Conservation (phyloP, 2,329 filamentous ascomycete species). For the Neophaeococcomyces aloes region DNA sequence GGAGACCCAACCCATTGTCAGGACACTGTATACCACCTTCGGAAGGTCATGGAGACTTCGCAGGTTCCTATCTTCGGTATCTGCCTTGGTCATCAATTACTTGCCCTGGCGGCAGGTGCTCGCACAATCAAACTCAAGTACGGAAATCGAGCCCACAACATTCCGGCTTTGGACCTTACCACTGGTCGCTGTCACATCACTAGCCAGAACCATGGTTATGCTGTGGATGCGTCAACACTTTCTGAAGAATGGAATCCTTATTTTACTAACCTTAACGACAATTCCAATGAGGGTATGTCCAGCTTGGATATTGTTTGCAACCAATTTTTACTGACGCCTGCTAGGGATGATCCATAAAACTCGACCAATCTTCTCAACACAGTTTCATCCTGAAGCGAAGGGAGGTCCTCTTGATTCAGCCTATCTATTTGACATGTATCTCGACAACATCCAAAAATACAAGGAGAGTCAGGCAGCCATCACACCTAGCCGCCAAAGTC, state of each 20-base stretch:
- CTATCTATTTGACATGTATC: constrained; percentile 93
- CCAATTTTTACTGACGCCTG: constrained; percentile 12
- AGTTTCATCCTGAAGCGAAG: constrained; percentile 98
- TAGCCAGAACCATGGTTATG: constrained; percentile 96
- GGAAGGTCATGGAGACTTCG: constrained; percentile 80
- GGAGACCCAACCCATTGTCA: constrained; percentile 97
- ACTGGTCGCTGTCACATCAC: constrained; percentile 98
- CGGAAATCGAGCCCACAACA: constrained; percentile 97
- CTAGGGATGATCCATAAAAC: constrained; percentile 81
- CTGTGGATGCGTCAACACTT: constrained; percentile 75
- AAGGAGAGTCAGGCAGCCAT: constrained; percentile 70
- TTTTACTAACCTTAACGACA: constrained; percentile 96
- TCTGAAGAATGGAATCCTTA: constrained; percentile 89
- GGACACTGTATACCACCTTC: constrained; percentile 84
- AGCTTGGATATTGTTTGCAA: not conserved
- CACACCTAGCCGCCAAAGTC: constrained; percentile 65
- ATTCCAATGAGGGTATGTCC: constrained; percentile 71
- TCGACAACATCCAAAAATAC: constrained; percentile 79
- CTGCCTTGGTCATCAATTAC: constrained; percentile 91
- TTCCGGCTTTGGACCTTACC: constrained; percentile 84
- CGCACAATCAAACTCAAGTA: constrained; percentile 97
- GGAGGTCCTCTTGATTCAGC: constrained; percentile 91
- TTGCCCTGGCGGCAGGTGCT: constrained; percentile 80
- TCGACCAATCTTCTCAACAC: constrained; percentile 92
- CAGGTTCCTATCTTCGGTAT: constrained; percentile 94